Evolutionary conservation across 169 alveolate species (phyloP), one percentile per base, ranked within the genome.

Genomic region (Cryptosporidium bovis): DNA sequence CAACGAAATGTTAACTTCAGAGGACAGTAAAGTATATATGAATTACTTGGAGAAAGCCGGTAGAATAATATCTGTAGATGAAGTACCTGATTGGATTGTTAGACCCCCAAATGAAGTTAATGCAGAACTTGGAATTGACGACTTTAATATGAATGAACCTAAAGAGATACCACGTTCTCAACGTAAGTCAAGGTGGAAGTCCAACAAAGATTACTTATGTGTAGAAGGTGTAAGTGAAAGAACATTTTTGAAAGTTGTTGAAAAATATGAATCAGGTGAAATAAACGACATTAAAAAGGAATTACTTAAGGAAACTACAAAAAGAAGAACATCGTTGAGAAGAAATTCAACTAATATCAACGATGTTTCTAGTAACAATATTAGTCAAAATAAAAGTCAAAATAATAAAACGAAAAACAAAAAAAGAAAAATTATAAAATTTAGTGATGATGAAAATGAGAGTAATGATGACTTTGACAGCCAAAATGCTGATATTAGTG

Each of bases 11-110:
- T 16, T 60, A 6, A 60, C 77, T 5, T 15, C 12, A 7, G 77
- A 77, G 64, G 77, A 77, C 20, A 77, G 71, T 24, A 27, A 46
- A 55, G 18, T 48, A 56, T 77, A 77, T 40, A 15, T 77, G 51
- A 56, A 56, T 24, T 77, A 48, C 12, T 12, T 77, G 87, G 87
- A 77, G 15, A 48, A 56, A 15, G 58, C 87, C 1, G 71, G 71
- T n/a, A 55, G 87, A n/a, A 77, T 77, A 18, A 77, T 77, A 20
- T 40, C 40, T 2, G 55, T 77, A 40, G 53, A 77, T 20, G 87
- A 77, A 16, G 71, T 77, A n/a, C 87, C 87, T 10, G 60, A 34
- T 18, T 77, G 87, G 87, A 77, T 77, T 18, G 87, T 77, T 24
- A 77, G 71, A 50, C 87, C 87, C 7, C 71, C 71, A 62, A 46